These are phyloP conservation scores for Blastobotrys malaysiensis DNA, from an alignment of 1,139 yeast species.

Conservation along the genomic window DNA sequence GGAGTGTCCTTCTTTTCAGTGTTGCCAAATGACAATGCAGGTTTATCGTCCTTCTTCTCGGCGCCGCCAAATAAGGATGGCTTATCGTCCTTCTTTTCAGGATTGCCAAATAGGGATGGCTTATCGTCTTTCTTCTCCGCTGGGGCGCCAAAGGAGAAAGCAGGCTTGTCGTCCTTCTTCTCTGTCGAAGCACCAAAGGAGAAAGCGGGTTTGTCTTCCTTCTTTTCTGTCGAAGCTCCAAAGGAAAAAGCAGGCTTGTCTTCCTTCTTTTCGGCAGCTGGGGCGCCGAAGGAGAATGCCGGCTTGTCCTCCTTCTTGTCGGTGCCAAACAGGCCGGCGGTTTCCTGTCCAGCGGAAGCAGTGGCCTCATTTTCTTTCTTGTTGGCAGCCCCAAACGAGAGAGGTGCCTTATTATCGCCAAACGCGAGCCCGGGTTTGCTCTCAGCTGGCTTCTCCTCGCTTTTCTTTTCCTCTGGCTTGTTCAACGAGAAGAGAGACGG, in stretches of 20 bases:
- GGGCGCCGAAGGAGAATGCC: slow-evolving; percentile 4
- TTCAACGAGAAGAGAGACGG: not conserved
- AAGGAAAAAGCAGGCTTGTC: slow-evolving; percentile 24
- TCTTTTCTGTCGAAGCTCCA: slow-evolving; percentile 29
- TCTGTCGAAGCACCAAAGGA: slow-evolving; percentile 21
- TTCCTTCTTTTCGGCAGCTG: slow-evolving; percentile 10
- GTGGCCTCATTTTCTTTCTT: not conserved
- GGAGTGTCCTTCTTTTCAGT: slow-evolving; percentile 20
- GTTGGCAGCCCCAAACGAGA: slow-evolving; percentile 11
- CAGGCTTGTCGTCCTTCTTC: slow-evolving; percentile 23
- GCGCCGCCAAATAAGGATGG: slow-evolving; percentile 31
- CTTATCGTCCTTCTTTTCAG: slow-evolving; percentile 11
- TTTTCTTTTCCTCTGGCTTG: not conserved
- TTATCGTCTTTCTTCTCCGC: slow-evolving; percentile 9
- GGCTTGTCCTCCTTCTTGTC: not conserved
- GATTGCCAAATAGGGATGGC: not conserved
- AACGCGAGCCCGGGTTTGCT: slow-evolving; percentile 30
- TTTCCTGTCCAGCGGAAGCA: slow-evolving; percentile 31
- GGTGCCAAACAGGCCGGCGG: slow-evolving; percentile 6
- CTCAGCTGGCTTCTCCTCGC: not conserved
- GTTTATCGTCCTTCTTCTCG: slow-evolving; percentile 9
- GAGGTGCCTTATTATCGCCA: slow-evolving; percentile 18
- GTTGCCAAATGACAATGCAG: slow-evolving; percentile 9
- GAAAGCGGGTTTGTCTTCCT: slow-evolving; percentile 23
- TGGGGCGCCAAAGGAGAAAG: slow-evolving; percentile 27